These are phyloP conservation scores for Clonostachys solani DNA, from an alignment of 2,329 filamentous ascomycete species.

Conservation along the genomic window DNA sequence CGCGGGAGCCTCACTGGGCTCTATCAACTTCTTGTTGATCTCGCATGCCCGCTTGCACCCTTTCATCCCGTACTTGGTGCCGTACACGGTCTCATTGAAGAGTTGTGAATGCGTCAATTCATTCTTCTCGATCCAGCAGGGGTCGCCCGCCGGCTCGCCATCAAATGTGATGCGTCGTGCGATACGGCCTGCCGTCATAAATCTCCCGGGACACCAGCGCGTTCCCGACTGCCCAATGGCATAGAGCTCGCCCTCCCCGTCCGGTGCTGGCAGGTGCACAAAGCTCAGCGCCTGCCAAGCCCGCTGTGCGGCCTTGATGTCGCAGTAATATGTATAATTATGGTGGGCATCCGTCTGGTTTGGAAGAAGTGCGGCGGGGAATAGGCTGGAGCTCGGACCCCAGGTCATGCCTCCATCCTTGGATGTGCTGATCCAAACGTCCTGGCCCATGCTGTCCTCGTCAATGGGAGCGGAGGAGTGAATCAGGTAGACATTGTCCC, in stretches of 20 bases:
- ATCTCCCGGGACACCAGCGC: background rate
- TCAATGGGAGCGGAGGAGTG: constrained; percentile 15
- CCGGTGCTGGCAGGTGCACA: background rate
- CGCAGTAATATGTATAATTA: constrained; percentile 15
- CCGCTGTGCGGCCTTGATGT: background rate
- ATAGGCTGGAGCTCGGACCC: constrained; percentile 6
- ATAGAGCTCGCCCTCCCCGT: background rate
- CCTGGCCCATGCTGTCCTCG: constrained; percentile 16
- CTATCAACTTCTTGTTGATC: constrained; percentile 12
- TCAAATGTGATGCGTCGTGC: constrained; percentile 5
- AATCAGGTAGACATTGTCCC: constrained; percentile 9
- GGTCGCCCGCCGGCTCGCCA: constrained; percentile 8
- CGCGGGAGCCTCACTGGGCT: background rate
- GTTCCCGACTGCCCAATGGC: background rate
- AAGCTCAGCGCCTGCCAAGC: background rate
- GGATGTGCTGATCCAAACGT: constrained; percentile 13
- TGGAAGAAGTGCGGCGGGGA: constrained; percentile 13
- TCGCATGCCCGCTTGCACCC: constrained; percentile 7
- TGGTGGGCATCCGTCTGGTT: constrained; percentile 12
- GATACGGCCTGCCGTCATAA: background rate
- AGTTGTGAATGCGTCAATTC: constrained; percentile 7
- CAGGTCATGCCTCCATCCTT: constrained; percentile 12
- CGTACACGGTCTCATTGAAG: constrained; percentile 11
- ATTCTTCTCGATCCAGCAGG: constrained; percentile 13
- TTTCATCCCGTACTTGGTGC: constrained; percentile 12